Evolutionary conservation across 1,139 yeast genomes (phyloP).

Genomic region (Kluyveromyces marxianus): DNA sequence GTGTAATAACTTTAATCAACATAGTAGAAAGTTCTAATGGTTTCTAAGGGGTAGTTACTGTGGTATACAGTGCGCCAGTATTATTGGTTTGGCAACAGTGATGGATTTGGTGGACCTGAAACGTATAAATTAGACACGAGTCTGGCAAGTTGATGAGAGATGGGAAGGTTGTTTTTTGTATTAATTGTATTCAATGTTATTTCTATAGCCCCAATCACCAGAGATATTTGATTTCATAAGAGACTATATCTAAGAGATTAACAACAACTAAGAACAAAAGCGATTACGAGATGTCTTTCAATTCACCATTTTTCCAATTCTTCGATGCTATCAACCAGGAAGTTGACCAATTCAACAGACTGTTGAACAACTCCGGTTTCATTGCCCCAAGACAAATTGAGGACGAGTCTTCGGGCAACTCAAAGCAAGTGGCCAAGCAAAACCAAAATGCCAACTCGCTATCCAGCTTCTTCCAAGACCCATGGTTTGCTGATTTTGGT

Average conservation of each 20-base stretch:
- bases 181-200: not conserved
- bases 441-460: conserved; percentile 8
- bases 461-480: conserved; percentile 15
- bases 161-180: not conserved
- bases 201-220: not conserved
- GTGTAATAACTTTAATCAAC: no score
- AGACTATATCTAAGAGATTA: not conserved
- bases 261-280: conserved; percentile 6
- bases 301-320: conserved; percentile 37
- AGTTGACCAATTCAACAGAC: conserved; percentile 32
- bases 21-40: no score
- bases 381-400: conserved; percentile 10
- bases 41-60: no score
- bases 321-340: conserved; percentile 37
- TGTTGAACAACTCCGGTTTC: conserved; percentile 23
- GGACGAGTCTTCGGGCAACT: not conserved
- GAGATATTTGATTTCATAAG: not conserved
- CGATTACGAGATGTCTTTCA: conserved; percentile 28
- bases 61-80: no score
- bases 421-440: conserved; percentile 2
- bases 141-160: not conserved
- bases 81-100: no score
- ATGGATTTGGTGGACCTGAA: no score
- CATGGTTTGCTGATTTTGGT: conserved; percentile 22
- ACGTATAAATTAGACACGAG: not conserved